These are phyloP conservation scores for Cercospora berteroae DNA, from an alignment of 2,329 filamentous ascomycete genomes.

Conservation along the genomic window DNA sequence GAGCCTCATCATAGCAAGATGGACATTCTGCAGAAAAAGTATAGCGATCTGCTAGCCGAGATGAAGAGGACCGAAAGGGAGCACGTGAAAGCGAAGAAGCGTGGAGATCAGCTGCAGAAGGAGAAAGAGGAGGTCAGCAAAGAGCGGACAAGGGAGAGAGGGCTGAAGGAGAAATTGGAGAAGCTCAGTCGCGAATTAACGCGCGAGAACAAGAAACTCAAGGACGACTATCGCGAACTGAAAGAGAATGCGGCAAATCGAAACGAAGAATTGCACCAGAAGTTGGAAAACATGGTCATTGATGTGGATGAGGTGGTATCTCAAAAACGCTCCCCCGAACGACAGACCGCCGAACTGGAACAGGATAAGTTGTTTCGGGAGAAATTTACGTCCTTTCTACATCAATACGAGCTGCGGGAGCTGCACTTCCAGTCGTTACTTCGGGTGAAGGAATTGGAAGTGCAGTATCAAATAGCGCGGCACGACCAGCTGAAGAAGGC, in stretches of 20 bases:
- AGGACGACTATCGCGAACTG: conserved; percentile 84
- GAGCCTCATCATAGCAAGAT: conserved; percentile 91
- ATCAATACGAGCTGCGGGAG: conserved; percentile 94
- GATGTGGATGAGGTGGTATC: conserved; percentile 87
- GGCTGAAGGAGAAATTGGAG: conserved; percentile 93
- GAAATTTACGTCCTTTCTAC: conserved; percentile 91
- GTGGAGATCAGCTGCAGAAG: conserved; percentile 89
- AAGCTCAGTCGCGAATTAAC: conserved; percentile 93
- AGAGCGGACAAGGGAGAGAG: conserved; percentile 85
- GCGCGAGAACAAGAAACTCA: conserved; percentile 96
- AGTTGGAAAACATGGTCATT: conserved; percentile 73
- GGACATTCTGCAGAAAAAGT: conserved; percentile 84
- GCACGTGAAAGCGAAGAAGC: conserved; percentile 92
- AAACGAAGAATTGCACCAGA: conserved; percentile 78
- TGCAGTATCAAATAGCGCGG: conserved; percentile 84
- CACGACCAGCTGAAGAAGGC: conserved; percentile 87
- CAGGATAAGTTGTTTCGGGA: conserved; percentile 79
- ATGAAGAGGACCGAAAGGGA: conserved; percentile 96
- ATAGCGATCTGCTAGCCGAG: conserved; percentile 84
- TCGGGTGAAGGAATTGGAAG: conserved; percentile 91
- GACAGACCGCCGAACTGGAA: conserved; percentile 81
- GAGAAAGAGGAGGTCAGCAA: conserved; percentile 88
- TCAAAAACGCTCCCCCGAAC: conserved; percentile 71
- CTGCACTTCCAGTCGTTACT: conserved; percentile 89
- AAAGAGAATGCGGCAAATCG: conserved; percentile 83